A percentile compares a stretch with the other conserved stretches of the same genome.
Evolutionary conservation across 106 monocot genomes (phyloP).

Genomic region (Allium fistulosum): DNA sequence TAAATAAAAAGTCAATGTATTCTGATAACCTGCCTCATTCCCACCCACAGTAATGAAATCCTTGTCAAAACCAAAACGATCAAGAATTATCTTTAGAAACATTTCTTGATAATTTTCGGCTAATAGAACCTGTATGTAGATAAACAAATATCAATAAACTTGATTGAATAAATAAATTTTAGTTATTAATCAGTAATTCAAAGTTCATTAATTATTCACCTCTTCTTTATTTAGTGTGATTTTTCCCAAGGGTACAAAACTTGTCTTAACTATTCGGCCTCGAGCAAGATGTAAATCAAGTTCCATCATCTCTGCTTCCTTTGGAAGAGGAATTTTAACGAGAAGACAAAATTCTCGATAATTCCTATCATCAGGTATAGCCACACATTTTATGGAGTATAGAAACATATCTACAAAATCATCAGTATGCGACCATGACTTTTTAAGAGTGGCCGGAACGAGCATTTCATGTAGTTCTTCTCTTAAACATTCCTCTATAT

Average conservation of each 20-base stretch:
- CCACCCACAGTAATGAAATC: slow-evolving; percentile 43
- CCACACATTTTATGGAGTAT: slow-evolving; percentile 63
- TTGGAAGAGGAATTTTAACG: slow-evolving; percentile 50
- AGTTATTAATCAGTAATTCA: no score
- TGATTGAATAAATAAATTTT: no score
- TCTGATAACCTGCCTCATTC: slow-evolving; percentile 6
- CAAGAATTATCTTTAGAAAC: slow-evolving; percentile 80
- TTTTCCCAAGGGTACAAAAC: slow-evolving; percentile 37
- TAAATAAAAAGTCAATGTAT: slow-evolving; percentile 50
- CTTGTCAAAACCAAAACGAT: slow-evolving; percentile 52
- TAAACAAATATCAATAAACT: neutral
- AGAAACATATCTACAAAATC: slow-evolving; percentile 30
- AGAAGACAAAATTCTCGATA: slow-evolving; percentile 79
- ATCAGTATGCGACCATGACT: slow-evolving; percentile 20
- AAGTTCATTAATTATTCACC: slow-evolving; percentile 24
- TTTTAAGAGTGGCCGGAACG: slow-evolving; percentile 51
- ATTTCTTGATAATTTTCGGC: slow-evolving; percentile 88
- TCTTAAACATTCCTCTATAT: slow-evolving; percentile 55
- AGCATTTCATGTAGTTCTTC: slow-evolving; percentile 81
- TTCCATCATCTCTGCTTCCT: slow-evolving; percentile 75
- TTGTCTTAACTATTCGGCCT: slow-evolving; percentile 75
- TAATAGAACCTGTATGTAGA: slow-evolving; percentile 44
- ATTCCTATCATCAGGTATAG: slow-evolving; percentile 69
- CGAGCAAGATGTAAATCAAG: slow-evolving; percentile 92
- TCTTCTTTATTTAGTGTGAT: slow-evolving; percentile 49